phyloP scores from a whole-genome alignment of 345 rosid species.

The Angophora floribunda region DNA sequence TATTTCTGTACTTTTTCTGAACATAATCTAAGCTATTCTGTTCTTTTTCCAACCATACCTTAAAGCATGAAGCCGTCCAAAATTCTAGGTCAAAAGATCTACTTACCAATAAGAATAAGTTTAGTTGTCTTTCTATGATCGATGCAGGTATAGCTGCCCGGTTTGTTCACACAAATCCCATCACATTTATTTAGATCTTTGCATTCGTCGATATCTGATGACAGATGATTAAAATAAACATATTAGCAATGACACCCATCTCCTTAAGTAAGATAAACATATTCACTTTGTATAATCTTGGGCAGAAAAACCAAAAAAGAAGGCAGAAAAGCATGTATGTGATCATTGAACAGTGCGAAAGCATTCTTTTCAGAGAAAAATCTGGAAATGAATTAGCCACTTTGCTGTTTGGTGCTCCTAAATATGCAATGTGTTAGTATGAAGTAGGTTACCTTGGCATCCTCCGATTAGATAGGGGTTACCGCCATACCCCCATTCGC shows the following conservation, averaged over 20 bases:
- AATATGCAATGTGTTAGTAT: not conserved
- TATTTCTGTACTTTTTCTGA: too few species aligned
- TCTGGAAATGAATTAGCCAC: not conserved
- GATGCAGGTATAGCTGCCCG: not conserved
- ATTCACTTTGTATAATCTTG: not conserved
- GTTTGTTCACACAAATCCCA: not conserved
- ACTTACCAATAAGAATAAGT: not conserved
- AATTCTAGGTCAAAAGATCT: not conserved
- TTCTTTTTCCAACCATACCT: too few species aligned
- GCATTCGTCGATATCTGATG: not conserved
- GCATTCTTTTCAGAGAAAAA: not conserved
- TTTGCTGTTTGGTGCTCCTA: not conserved
- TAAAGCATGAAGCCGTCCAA: not conserved
- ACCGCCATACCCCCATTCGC: accelerated
- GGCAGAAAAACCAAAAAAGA: not conserved
- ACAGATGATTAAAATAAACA: not conserved
- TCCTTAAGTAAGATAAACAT: accelerated
- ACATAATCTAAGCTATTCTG: not conserved
- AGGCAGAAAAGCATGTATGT: not conserved
- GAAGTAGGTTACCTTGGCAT: not conserved
- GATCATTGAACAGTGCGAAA: not conserved
- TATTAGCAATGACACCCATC: not conserved
- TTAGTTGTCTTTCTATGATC: not conserved
- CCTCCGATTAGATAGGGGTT: not conserved
- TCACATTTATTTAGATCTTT: accelerated